Evolutionary conservation across 768 basidiomycete genomes (phyloP).

Genomic region (Pleurotus eryngii): DNA sequence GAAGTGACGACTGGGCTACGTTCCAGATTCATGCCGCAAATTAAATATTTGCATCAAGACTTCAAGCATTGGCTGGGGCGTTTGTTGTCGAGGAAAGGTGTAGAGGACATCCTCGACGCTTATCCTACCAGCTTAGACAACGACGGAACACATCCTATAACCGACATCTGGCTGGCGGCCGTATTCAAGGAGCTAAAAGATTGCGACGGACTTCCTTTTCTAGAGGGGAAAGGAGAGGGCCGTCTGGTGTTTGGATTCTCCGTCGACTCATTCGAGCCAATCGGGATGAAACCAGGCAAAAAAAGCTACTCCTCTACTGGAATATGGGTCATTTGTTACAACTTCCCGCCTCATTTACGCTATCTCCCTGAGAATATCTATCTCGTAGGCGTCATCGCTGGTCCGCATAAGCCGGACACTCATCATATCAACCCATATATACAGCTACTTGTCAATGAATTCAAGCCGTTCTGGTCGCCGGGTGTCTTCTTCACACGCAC

Average conservation of each 20-base stretch:
- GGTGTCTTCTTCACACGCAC: no score
- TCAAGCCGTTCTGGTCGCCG: no score
- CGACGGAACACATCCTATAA: neutral
- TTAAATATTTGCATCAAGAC: conserved; percentile 18
- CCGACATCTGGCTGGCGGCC: neutral
- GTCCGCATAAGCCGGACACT: no score
- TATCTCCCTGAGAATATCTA: neutral
- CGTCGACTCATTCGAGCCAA: neutral
- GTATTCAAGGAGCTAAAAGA: neutral
- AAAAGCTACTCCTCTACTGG: neutral
- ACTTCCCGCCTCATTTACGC: neutral
- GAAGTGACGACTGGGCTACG: conserved; percentile 3
- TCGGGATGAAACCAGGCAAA: neutral
- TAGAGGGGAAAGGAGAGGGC: neutral
- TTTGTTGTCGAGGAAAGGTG: conserved; percentile 20
- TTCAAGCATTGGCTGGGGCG: conserved; percentile 23
- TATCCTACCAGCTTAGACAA: conserved; percentile 4
- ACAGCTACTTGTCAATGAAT: no score
- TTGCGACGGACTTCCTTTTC: neutral
- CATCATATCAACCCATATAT: no score
- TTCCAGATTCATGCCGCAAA: conserved; percentile 6
- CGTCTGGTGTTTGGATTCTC: neutral
- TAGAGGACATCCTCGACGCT: conserved; percentile 20
- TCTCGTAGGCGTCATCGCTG: no score
- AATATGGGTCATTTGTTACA: conserved; percentile 1